These are phyloP conservation scores for Dioscorea dumetorum DNA, from an alignment of 106 monocot genomes.

Conservation along the genomic window DNA sequence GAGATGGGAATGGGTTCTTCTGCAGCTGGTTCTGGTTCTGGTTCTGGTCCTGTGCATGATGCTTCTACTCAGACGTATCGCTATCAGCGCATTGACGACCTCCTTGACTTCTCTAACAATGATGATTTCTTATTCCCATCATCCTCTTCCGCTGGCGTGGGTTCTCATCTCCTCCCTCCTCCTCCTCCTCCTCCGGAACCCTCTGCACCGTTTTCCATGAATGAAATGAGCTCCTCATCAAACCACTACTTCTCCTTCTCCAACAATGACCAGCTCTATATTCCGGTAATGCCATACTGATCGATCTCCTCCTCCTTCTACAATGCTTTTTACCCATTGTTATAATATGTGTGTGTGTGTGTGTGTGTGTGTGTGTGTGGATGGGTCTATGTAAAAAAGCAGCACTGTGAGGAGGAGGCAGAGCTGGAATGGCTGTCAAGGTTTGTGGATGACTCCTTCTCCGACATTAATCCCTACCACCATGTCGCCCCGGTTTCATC, in stretches of 20 bases:
- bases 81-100: slow-evolving; percentile 53
- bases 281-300: slow-evolving; percentile 54
- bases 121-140: slow-evolving; percentile 23
- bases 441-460: slow-evolving; percentile 88
- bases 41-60: not conserved
- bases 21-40: slow-evolving; percentile 4
- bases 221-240: not conserved
- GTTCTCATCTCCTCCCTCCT: slow-evolving; percentile 7
- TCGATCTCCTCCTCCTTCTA: not conserved
- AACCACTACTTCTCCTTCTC: slow-evolving; percentile 22
- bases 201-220: slow-evolving; percentile 1
- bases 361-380: not conserved
- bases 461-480: slow-evolving; percentile 34
- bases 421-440: slow-evolving; percentile 96
- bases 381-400: too few relatives aligned
- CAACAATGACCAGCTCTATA: slow-evolving; percentile 46
- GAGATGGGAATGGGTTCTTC: slow-evolving; percentile 33
- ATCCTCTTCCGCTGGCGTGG: not conserved
- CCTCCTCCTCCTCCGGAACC: slow-evolving; percentile 7
- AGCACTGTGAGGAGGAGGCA: slow-evolving; percentile 79
- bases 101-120: slow-evolving; percentile 67
- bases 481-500: slow-evolving; percentile 9
- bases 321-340: too few relatives aligned
- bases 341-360: not conserved
- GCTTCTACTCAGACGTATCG: slow-evolving; percentile 15